Evolutionary conservation across 2,329 filamentous ascomycete genomes (phyloP).

Genomic region (Botryotinia globosa): DNA sequence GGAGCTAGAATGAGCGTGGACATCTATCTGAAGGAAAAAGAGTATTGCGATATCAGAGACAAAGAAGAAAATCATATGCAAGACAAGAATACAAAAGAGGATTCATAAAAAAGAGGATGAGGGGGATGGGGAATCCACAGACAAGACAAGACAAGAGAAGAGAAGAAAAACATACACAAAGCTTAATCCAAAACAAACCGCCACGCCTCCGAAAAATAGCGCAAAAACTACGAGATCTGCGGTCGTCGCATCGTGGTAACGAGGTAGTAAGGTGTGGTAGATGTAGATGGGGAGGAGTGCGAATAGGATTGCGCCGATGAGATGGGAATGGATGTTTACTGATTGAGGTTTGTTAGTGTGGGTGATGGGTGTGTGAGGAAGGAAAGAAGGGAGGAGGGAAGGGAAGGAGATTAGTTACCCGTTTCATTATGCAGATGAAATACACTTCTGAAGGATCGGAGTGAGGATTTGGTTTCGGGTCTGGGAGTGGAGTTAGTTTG

Average conservation of each 20-base stretch:
- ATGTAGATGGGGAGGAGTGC: slow-evolving; percentile 35
- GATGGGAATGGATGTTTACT: slow-evolving; percentile 43
- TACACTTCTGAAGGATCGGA: neutral
- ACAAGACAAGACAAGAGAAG: too few relatives aligned
- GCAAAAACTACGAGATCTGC: slow-evolving; percentile 42
- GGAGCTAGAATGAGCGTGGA: too few relatives aligned
- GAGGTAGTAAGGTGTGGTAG: slow-evolving; percentile 33
- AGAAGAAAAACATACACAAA: slow-evolving; percentile 34
- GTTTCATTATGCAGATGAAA: slow-evolving; percentile 12
- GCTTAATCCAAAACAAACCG: slow-evolving; percentile 42
- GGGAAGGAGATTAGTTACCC: neutral
- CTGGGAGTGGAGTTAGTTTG: neutral
- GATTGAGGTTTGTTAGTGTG: neutral
- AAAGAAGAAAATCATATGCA: too few relatives aligned
- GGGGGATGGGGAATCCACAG: too few relatives aligned
- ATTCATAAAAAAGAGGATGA: too few relatives aligned
- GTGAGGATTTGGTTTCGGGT: neutral
- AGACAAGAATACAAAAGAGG: too few relatives aligned
- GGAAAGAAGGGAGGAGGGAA: neutral
- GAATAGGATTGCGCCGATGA: slow-evolving; percentile 44
- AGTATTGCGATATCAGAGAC: too few relatives aligned
- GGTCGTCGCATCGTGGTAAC: slow-evolving; percentile 37
- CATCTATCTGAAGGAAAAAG: too few relatives aligned
- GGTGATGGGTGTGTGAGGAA: neutral
- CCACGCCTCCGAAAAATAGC: slow-evolving; percentile 41